These are phyloP conservation scores for Aspergillus sp. DNA, from an alignment of 2,329 filamentous ascomycete species.

Conservation along the genomic window DNA sequence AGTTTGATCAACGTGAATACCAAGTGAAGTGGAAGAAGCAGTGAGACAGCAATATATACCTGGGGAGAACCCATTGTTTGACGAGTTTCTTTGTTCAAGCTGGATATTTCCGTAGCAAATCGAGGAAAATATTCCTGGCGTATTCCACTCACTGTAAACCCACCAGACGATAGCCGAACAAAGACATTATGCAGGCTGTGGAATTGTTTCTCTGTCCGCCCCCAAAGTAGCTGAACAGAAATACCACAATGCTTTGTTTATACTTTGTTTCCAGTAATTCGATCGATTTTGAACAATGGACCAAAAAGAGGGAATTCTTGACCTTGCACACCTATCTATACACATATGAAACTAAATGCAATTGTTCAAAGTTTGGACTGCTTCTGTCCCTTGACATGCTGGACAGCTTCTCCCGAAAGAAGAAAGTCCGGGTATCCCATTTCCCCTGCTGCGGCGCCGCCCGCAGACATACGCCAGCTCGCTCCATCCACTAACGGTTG, in stretches of 20 bases:
- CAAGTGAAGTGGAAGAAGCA: too few relatives aligned
- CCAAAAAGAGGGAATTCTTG: too few relatives aligned
- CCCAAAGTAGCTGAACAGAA: neutral
- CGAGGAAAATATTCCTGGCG: neutral
- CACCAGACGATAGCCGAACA: neutral
- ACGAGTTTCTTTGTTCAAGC: neutral
- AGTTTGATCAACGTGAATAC: too few relatives aligned
- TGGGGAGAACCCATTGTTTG: too few relatives aligned
- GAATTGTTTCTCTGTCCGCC: neutral
- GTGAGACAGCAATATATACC: too few relatives aligned
- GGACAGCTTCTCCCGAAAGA: slow-evolving; percentile 51
- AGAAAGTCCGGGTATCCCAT: slow-evolving; percentile 60
- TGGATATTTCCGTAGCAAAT: neutral
- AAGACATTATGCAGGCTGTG: neutral
- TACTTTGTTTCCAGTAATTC: neutral
- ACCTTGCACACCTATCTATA: neutral
- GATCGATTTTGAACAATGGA: neutral
- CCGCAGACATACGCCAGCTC: slow-evolving; percentile 38
- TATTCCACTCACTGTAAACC: neutral
- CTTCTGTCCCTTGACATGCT: slow-evolving; percentile 58
- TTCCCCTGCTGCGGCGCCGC: slow-evolving; percentile 28
- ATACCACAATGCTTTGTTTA: neutral
- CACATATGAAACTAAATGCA: neutral
- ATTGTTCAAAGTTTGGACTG: slow-evolving; percentile 51
- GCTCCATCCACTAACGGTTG: slow-evolving; percentile 40